A percentile compares a stretch with the other conserved stretches of the same genome.
Conservation (phyloP, 768 basidiomycete species). For the Pisolithus microcarpus region DNA sequence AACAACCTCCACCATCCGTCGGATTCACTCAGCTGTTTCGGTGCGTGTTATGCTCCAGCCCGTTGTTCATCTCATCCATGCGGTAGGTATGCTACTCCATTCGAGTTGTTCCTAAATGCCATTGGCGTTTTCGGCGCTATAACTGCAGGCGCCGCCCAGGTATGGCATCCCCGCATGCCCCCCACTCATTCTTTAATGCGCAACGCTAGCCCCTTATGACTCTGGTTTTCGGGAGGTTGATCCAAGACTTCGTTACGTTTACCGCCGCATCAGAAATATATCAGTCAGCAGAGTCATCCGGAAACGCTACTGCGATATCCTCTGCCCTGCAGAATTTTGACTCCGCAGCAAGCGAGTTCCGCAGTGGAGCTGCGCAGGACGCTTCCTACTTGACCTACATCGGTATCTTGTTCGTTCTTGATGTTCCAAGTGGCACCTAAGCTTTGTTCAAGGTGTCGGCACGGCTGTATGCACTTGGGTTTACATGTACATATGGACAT, state of each 20-base stretch:
- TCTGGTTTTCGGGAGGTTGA: constrained; percentile 79
- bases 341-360: constrained; percentile 40
- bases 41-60: constrained; percentile 21
- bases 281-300: neutral
- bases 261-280: constrained; percentile 17
- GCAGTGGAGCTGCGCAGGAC: constrained; percentile 43
- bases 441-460: constrained; percentile 47
- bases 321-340: constrained; percentile 27
- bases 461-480: constrained; percentile 68
- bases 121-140: constrained; percentile 69
- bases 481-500: constrained; percentile 67
- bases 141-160: constrained; percentile 79
- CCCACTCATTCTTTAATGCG: neutral
- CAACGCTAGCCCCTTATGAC: constrained; percentile 60
- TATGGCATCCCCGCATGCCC: constrained; percentile 19
- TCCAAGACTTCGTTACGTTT: constrained; percentile 66
- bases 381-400: constrained; percentile 62
- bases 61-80: constrained; percentile 5
- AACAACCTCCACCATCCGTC: constrained; percentile 29
- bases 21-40: constrained; percentile 42
- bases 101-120: constrained; percentile 59
- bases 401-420: constrained; percentile 35
- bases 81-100: constrained; percentile 62
- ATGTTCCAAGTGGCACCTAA: constrained; percentile 3
- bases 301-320: constrained; percentile 24